Percentiles rank a stretch among this genome's conserved stretches.
Evolutionary conservation across 2,329 filamentous ascomycete species (phyloP).

Genomic region (Stagonosporopsis tanaceti): DNA sequence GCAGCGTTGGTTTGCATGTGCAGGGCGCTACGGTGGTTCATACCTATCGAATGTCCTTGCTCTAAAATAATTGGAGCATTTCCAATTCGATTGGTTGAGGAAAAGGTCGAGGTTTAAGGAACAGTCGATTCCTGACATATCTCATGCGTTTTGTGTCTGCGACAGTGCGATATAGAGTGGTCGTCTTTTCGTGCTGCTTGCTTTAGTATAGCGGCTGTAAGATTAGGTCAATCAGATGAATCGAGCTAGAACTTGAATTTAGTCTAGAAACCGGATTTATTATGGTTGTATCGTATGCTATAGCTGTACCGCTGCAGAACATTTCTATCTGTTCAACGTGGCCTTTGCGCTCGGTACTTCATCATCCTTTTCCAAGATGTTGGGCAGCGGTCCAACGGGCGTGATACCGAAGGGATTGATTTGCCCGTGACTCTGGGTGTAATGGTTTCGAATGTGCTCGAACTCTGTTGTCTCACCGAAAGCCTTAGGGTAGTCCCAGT

Average conservation of each 20-base stretch:
- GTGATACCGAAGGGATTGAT: constrained; percentile 77
- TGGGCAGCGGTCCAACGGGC: constrained; percentile 82
- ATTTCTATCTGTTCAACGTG: constrained; percentile 12
- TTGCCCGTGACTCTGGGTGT: constrained; percentile 71
- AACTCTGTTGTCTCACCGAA: constrained; percentile 88
- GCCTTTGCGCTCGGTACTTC: constrained; percentile 71
- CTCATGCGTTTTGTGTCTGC: too few species aligned
- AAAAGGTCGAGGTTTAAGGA: too few species aligned
- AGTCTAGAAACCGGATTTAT: neutral
- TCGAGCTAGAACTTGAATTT: neutral
- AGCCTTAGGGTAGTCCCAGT: constrained; percentile 73
- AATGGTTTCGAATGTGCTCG: constrained; percentile 90
- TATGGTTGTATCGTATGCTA: neutral
- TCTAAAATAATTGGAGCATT: too few species aligned
- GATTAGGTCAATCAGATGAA: too few species aligned
- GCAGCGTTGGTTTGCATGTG: too few species aligned
- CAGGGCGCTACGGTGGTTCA: too few species aligned
- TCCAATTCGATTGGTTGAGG: too few species aligned
- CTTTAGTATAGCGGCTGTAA: too few species aligned
- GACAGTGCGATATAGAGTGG: too few species aligned
- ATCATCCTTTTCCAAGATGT: constrained; percentile 79
- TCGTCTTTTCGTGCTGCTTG: too few species aligned
- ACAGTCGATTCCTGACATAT: too few species aligned
- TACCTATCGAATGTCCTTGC: too few species aligned
- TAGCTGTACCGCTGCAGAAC: neutral